These are phyloP conservation scores for Zopfia rhizophila DNA, from an alignment of 2,329 filamentous ascomycete genomes.

Conservation along the genomic window DNA sequence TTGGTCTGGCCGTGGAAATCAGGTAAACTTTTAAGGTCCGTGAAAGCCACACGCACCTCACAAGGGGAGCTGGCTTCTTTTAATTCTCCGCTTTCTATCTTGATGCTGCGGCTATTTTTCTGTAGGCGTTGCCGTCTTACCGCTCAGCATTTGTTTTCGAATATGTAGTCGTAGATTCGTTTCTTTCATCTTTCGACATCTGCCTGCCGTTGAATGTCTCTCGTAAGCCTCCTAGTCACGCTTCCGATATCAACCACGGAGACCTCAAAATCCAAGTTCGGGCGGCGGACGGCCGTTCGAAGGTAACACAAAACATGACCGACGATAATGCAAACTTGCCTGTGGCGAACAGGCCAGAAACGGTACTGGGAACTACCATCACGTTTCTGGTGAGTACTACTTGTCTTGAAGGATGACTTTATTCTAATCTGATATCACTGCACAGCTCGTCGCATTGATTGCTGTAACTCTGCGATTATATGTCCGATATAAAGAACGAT, in stretches of 20 bases:
- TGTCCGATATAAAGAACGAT: conserved; percentile 37
- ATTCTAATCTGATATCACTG: neutral
- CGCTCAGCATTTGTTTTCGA: neutral
- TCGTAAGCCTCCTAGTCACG: too few species aligned
- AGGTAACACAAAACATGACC: neutral
- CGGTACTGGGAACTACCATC: conserved; percentile 38
- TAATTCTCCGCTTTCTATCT: conserved; percentile 8
- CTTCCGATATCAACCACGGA: too few species aligned
- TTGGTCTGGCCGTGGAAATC: conserved; percentile 6
- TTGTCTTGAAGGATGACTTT: neutral
- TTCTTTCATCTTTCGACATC: too few species aligned
- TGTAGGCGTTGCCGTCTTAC: neutral
- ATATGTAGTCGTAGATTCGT: conserved; percentile 3
- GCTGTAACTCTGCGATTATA: conserved; percentile 43
- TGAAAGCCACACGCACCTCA: neutral
- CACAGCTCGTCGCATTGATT: conserved; percentile 36
- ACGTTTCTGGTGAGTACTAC: conserved; percentile 40
- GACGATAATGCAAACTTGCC: conserved; percentile 42
- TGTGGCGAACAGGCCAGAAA: conserved; percentile 40
- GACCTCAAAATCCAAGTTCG: conserved; percentile 10
- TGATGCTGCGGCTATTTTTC: neutral
- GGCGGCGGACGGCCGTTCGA: conserved; percentile 10
- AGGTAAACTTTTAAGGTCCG: too few species aligned
- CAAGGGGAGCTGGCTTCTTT: neutral
- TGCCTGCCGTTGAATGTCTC: too few species aligned